phyloP scores from a whole-genome alignment of 2,329 filamentous ascomycete species.

The Cordyceps militaris region DNA sequence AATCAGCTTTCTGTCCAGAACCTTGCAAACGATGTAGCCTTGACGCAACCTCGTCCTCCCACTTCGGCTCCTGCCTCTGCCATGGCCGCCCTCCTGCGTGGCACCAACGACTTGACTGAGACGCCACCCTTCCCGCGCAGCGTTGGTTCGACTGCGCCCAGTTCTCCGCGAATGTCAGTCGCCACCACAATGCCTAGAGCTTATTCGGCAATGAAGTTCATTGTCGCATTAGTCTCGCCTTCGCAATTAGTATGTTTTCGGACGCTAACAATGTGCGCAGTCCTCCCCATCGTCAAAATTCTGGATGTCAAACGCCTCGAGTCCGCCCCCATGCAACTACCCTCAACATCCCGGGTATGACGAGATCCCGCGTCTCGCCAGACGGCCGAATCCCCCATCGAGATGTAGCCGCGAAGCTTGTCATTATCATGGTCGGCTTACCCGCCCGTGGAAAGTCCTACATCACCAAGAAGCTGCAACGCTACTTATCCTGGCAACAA shows the following conservation, averaged over 20 bases:
- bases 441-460: conserved; percentile 96
- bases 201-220: neutral
- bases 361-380: conserved; percentile 88
- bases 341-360: conserved; percentile 93
- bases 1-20: conserved; percentile 29
- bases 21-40: conserved; percentile 25
- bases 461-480: conserved; percentile 94
- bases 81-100: conserved; percentile 35
- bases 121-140: conserved; percentile 51
- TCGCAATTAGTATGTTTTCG: neutral
- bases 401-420: conserved; percentile 92
- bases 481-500: conserved; percentile 95
- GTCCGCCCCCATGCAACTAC: conserved; percentile 82
- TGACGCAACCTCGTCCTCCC: conserved; percentile 13
- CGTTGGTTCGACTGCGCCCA: conserved; percentile 51
- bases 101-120: conserved; percentile 39
- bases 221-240: neutral
- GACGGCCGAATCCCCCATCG: conserved; percentile 89
- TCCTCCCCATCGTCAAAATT: conserved; percentile 63
- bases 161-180: conserved; percentile 52
- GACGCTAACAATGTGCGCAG: conserved; percentile 33
- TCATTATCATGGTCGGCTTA: conserved; percentile 97
- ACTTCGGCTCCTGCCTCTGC: conserved; percentile 26
- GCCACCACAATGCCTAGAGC: conserved; percentile 2
- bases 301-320: conserved; percentile 68